A percentile compares a stretch with the other conserved stretches of the same genome.
phyloP scores from a whole-genome alignment of 2,329 filamentous ascomycete species.

The Teratosphaeriaceae sp. region DNA sequence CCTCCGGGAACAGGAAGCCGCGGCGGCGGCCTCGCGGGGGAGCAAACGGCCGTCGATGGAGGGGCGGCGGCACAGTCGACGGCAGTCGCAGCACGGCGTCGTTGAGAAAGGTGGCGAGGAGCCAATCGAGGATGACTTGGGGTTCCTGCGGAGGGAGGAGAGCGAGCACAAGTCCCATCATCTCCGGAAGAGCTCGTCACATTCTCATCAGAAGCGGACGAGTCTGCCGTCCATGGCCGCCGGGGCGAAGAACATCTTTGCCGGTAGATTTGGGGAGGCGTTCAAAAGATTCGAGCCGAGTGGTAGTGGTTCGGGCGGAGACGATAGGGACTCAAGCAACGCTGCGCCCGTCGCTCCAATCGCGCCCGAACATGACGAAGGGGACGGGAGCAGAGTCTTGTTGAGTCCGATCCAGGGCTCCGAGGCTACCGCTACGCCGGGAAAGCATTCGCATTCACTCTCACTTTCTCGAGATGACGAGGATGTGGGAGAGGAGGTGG shows the following conservation, averaged over 20 bases:
- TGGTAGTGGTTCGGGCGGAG: constrained; percentile 5
- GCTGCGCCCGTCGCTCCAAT: neutral
- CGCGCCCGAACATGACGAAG: constrained; percentile 5
- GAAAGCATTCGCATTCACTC: constrained; percentile 43
- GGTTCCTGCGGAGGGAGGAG: constrained; percentile 74
- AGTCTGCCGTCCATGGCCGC: constrained; percentile 57
- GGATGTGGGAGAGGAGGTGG: too few relatives aligned
- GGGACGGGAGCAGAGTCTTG: constrained; percentile 19
- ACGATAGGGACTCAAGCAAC: constrained; percentile 4
- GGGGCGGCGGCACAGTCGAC: constrained; percentile 23
- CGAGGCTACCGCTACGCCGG: constrained; percentile 65
- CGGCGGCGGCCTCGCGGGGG: constrained; percentile 10
- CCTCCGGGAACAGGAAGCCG: constrained; percentile 73
- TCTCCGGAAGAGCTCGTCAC: constrained; percentile 47
- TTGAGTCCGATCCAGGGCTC: constrained; percentile 70
- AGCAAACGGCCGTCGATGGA: constrained; percentile 28
- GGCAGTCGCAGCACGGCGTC: constrained; percentile 25
- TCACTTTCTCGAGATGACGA: too few relatives aligned
- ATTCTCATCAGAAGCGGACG: constrained; percentile 62
- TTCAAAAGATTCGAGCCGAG: constrained; percentile 79
- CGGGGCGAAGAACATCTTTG: constrained; percentile 66
- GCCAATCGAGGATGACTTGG: constrained; percentile 71
- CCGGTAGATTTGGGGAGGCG: constrained; percentile 84
- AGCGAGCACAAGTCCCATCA: constrained; percentile 50
- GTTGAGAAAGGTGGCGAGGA: constrained; percentile 51